phyloP scores from a whole-genome alignment of 768 basidiomycete genomes.

The Zangia roseola region DNA sequence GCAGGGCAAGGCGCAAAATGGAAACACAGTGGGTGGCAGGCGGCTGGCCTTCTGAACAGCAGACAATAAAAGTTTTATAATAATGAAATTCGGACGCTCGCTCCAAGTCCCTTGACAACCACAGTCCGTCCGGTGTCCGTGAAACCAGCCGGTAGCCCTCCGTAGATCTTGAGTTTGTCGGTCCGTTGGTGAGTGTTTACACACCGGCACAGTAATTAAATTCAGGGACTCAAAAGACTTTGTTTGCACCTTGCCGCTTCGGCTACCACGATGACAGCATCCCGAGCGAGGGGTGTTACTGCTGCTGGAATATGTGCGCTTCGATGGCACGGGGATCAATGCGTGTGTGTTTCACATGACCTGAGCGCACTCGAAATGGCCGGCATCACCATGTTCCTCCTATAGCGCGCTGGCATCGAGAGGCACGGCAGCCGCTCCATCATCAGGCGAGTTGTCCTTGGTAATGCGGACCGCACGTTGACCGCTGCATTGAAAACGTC shows the following conservation, averaged over 20 bases:
- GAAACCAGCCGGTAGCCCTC: slow-evolving; percentile 24
- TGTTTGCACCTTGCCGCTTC: slow-evolving; percentile 19
- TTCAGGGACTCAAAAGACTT: slow-evolving; percentile 21
- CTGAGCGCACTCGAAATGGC: slow-evolving; percentile 20
- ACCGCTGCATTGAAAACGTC: slow-evolving; percentile 5
- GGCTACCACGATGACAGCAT: slow-evolving; percentile 26
- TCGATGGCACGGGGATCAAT: slow-evolving; percentile 28
- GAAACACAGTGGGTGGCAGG: slow-evolving; percentile 13
- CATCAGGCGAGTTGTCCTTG: slow-evolving; percentile 7
- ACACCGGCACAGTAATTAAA: slow-evolving; percentile 15
- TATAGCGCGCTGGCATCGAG: slow-evolving; percentile 12
- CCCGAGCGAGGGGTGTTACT: slow-evolving; percentile 18
- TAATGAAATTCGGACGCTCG: slow-evolving; percentile 3
- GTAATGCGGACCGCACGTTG: slow-evolving; percentile 1
- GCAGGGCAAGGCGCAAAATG: slow-evolving; percentile 25
- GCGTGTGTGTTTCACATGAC: slow-evolving; percentile 13
- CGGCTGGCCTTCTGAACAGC: slow-evolving; percentile 10
- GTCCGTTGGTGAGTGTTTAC: slow-evolving; percentile 12
- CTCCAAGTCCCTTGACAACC: slow-evolving; percentile 17
- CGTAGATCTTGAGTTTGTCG: slow-evolving; percentile 8
- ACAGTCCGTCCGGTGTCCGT: slow-evolving; percentile 1
- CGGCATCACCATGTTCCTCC: slow-evolving; percentile 4
- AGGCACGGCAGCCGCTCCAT: slow-evolving; percentile 1
- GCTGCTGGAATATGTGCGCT: slow-evolving; percentile 15
- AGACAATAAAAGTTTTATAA: slow-evolving; percentile 20